Evolutionary conservation across 805 yeast genomes (phyloP).

Genomic region (Kazachstania kunashirensis): DNA sequence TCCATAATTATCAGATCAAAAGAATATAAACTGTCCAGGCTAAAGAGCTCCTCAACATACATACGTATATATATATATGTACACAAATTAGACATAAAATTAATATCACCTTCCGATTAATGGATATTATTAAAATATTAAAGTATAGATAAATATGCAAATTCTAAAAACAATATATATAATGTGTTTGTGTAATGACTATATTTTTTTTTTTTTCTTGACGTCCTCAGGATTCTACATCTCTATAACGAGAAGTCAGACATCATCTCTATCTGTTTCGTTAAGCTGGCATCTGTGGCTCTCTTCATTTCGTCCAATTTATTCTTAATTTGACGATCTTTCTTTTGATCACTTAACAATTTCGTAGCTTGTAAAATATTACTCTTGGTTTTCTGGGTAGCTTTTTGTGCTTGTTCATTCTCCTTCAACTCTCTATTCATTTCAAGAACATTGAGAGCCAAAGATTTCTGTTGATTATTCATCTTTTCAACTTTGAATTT

Average conservation of each 20-base stretch:
- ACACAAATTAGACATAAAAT: no score
- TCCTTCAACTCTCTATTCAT: slow-evolving; percentile 1
- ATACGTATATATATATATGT: no score
- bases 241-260: slow-evolving; percentile 25
- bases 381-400: no score
- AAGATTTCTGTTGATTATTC: slow-evolving; percentile 12
- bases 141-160: no score
- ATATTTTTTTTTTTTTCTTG: no score
- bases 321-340: slow-evolving; percentile 19
- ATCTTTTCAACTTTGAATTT: slow-evolving; percentile 18
- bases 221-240: no score
- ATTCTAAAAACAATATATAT: no score
- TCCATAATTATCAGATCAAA: no score
- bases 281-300: slow-evolving; percentile 23
- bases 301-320: slow-evolving; percentile 15
- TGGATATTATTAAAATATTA: no score
- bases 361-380: slow-evolving; percentile 16
- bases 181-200: no score
- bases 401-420: slow-evolving; percentile 1
- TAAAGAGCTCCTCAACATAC: no score
- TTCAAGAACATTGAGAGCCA: slow-evolving; percentile 9
- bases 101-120: no score
- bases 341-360: slow-evolving; percentile 20
- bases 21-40: not conserved
- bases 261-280: slow-evolving; percentile 28